Conservation (phyloP, 163 green algal genomes). For the Scenedesmus sp. region DNA sequence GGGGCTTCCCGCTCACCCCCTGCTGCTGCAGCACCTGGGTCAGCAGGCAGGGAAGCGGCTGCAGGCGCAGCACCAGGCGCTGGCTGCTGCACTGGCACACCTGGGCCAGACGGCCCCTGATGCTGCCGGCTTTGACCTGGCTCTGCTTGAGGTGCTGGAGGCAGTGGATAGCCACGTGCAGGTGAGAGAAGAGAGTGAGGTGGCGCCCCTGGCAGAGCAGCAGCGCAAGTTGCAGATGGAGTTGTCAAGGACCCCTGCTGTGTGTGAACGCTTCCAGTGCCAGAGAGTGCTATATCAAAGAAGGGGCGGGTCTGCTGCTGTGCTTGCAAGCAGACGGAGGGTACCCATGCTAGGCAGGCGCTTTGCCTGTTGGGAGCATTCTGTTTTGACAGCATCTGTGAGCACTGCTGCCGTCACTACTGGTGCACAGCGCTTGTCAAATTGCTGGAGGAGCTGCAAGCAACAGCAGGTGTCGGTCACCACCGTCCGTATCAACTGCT, state of each 20-base stretch:
- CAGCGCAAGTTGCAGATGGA: not conserved
- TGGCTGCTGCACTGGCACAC: not conserved
- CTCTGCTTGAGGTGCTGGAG: constrained; percentile 40
- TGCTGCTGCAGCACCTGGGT: constrained; percentile 21
- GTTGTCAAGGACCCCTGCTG: not conserved
- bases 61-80: not conserved
- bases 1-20: not conserved
- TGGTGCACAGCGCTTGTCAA: too few relatives aligned
- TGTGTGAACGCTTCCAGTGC: not conserved
- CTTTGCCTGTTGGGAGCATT: too few relatives aligned
- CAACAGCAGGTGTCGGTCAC: too few relatives aligned
- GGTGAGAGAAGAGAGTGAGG: not conserved
- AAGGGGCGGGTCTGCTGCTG: not conserved
- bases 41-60: not conserved
- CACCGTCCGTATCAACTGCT: too few relatives aligned
- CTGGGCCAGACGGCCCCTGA: not conserved
- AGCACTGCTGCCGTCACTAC: too few relatives aligned
- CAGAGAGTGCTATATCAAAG: not conserved
- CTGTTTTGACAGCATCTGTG: too few relatives aligned
- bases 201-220: not conserved
- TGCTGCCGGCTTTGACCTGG: constrained; percentile 32
- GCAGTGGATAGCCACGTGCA: constrained; percentile 10
- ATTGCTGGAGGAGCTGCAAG: too few relatives aligned
- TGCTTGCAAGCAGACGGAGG: not conserved
- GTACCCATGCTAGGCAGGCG: too few relatives aligned